Percentiles rank a stretch among this genome's conserved stretches.
These are phyloP conservation scores for Piper longum DNA, from an alignment of 164 flowering plant species.

Conservation along the genomic window DNA sequence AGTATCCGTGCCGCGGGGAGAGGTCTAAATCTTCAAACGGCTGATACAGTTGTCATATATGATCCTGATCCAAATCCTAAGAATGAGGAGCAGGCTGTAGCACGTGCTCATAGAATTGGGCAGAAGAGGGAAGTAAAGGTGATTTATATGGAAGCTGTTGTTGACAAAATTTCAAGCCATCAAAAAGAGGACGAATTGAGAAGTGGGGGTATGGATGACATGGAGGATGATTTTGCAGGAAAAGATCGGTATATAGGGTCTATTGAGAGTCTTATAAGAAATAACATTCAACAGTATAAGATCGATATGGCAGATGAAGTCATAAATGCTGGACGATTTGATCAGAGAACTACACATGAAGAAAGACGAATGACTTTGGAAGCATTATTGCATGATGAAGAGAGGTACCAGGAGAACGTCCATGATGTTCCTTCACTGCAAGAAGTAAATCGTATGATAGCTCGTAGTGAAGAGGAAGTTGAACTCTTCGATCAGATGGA, in stretches of 20 bases:
- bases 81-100: slow-evolving; percentile 99
- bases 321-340: slow-evolving; percentile 99
- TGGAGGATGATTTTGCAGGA: slow-evolving; percentile 97
- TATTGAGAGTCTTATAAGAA: slow-evolving; percentile 92
- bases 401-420: slow-evolving; percentile 85
- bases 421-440: slow-evolving; percentile 95
- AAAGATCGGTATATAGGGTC: slow-evolving; percentile 95
- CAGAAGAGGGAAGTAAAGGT: slow-evolving; percentile 96
- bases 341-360: slow-evolving; percentile 98
- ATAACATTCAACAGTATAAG: slow-evolving; percentile 96
- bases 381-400: slow-evolving; percentile 90
- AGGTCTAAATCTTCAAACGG: slow-evolving; percentile 93
- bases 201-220: slow-evolving; percentile 66
- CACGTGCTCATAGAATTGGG: slow-evolving; percentile 96
- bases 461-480: slow-evolving; percentile 89
- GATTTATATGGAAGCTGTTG: slow-evolving; percentile 96
- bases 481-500: slow-evolving; percentile 97
- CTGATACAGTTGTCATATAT: slow-evolving; percentile 93
- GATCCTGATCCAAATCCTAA: slow-evolving; percentile 99
- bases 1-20: slow-evolving; percentile 99
- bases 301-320: slow-evolving; percentile 99
- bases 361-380: slow-evolving; percentile 90
- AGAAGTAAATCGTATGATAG: slow-evolving; percentile 96
- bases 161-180: slow-evolving; percentile 73
- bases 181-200: slow-evolving; percentile 85